A percentile compares a stretch with the other conserved stretches of the same genome.
phyloP scores from a whole-genome alignment of 306 rosid genomes.

The Rubus parviflorus region DNA sequence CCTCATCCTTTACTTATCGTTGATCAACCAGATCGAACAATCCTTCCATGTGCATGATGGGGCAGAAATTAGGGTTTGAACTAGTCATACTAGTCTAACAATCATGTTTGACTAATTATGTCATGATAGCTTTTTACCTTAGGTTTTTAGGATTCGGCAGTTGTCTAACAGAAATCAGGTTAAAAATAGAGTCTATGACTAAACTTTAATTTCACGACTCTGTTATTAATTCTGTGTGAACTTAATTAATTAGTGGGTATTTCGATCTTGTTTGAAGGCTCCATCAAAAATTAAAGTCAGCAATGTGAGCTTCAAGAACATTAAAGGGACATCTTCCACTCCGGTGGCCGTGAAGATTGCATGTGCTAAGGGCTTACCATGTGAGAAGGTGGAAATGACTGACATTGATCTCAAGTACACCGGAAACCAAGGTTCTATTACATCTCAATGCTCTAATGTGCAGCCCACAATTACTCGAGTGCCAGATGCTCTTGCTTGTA shows the following conservation, averaged over 20 bases:
- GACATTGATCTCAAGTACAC: conserved; percentile 29
- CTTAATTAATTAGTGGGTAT: background rate
- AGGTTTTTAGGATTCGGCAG: no score
- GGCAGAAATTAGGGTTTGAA: no score
- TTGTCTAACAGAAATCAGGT: no score
- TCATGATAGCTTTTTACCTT: no score
- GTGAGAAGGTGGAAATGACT: conserved; percentile 33
- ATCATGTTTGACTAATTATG: no score
- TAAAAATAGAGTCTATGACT: no score
- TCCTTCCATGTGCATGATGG: no score
- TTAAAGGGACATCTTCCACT: conserved; percentile 29
- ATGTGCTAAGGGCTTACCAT: conserved; percentile 41
- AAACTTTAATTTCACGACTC: no score
- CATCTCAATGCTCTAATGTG: conserved; percentile 34
- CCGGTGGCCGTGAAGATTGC: conserved; percentile 33
- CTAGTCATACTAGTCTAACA: no score
- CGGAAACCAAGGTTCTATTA: conserved; percentile 13
- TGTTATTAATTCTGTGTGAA: no score
- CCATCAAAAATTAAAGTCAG: conserved; percentile 48
- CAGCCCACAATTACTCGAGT: conserved; percentile 24
- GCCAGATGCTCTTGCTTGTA: background rate
- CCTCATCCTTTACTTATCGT: no score
- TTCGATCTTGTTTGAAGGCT: conserved; percentile 2
- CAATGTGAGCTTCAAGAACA: conserved; percentile 44
- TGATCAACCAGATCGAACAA: no score